Evolutionary conservation across 2,329 filamentous ascomycete genomes (phyloP).

Genomic region (Alternaria conjuncta): DNA sequence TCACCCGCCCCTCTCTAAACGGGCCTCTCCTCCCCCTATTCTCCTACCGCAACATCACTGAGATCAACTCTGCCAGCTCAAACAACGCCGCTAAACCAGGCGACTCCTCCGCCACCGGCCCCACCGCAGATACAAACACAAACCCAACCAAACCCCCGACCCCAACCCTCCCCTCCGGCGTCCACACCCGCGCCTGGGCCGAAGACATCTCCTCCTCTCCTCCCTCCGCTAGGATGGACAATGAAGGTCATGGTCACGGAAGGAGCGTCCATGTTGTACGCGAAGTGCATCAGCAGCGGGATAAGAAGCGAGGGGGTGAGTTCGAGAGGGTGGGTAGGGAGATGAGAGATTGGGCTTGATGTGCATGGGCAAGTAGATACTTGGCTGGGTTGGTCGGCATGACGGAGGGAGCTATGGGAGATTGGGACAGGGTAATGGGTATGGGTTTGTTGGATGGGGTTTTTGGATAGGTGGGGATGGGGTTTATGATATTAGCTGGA

Average conservation of each 20-base stretch:
- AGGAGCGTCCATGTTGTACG: conserved; percentile 33
- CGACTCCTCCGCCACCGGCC: no score
- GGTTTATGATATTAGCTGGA: neutral
- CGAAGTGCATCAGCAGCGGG: conserved; percentile 31
- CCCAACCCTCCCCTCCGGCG: conserved; percentile 7
- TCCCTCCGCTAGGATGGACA: neutral
- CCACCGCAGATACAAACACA: neutral
- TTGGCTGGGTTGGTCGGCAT: neutral
- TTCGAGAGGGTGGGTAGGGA: conserved; percentile 12
- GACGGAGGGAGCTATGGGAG: neutral
- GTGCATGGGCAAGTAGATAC: no score
- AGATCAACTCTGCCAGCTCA: no score
- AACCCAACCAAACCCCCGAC: conserved; percentile 4
- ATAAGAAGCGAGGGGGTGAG: conserved; percentile 6
- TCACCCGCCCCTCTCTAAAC: conserved; percentile 10
- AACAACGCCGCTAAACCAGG: no score
- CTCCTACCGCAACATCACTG: conserved; percentile 5
- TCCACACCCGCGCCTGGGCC: conserved; percentile 35
- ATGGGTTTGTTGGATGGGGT: neutral
- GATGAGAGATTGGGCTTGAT: conserved; percentile 15
- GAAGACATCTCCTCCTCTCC: conserved; percentile 1
- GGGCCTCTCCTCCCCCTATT: conserved; percentile 30
- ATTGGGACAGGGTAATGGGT: neutral
- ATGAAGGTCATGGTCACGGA: neutral
- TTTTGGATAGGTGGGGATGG: neutral